Percentiles rank a stretch among this genome's conserved stretches.
These are phyloP conservation scores for Flaveria robusta DNA, from an alignment of 129 eudicot genomes.

Conservation along the genomic window DNA sequence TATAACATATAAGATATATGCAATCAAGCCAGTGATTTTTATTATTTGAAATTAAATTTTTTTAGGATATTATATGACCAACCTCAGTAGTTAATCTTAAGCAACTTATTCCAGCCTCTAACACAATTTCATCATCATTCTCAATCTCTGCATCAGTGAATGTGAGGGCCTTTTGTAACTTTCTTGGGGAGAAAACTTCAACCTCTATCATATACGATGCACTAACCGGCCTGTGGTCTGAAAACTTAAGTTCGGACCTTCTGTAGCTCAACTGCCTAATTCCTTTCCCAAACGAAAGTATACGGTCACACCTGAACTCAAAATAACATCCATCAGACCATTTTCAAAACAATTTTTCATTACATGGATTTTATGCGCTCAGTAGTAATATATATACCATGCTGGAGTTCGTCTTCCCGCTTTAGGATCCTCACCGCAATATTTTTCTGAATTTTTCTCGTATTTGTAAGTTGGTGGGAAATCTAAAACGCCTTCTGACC, in stretches of 20 bases:
- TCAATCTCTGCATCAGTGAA: constrained; percentile 89
- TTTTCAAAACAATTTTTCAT: not conserved
- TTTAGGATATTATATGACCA: constrained; percentile 25
- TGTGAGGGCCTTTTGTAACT: constrained; percentile 83
- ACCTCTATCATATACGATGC: constrained; percentile 77
- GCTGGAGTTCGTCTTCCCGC: constrained; percentile 91
- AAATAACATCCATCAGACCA: not conserved
- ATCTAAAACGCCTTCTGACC: constrained; percentile 80
- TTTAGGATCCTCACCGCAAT: constrained; percentile 77
- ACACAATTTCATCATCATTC: constrained; percentile 38
- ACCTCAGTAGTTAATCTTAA: constrained; percentile 51
- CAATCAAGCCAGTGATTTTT: not conserved
- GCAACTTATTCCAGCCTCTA: constrained; percentile 37
- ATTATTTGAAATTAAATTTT: not conserved
- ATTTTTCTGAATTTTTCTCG: constrained; percentile 68
- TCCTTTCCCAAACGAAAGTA: constrained; percentile 85
- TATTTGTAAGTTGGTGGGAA: constrained; percentile 98
- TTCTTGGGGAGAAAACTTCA: constrained; percentile 78
- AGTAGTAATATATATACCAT: constrained; percentile 55
- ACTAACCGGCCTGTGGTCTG: constrained; percentile 93
- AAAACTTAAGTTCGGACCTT: constrained; percentile 69
- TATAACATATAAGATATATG: not conserved
- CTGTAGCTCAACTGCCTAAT: constrained; percentile 60
- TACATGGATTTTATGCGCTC: not conserved
- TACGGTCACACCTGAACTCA: constrained; percentile 81